Evolutionary conservation across 495 filamentous ascomycete species (phyloP).

Genomic region (Aspergillus nidulans): DNA sequence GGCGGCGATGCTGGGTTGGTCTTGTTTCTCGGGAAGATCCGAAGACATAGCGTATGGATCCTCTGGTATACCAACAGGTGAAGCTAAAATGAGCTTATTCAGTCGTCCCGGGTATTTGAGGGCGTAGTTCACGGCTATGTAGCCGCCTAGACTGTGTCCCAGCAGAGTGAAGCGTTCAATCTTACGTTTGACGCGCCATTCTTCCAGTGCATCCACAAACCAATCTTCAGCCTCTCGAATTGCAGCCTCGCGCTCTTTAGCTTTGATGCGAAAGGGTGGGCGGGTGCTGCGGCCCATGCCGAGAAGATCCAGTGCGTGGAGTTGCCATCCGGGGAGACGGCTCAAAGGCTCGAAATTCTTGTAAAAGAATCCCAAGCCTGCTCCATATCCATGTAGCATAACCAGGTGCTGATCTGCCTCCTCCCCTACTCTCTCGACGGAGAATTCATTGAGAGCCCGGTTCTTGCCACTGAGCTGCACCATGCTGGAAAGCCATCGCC

Average conservation of each 20-base stretch:
- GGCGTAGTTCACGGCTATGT: slow-evolving; percentile 89
- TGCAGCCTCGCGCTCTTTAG: slow-evolving; percentile 75
- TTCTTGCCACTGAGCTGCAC: slow-evolving; percentile 80
- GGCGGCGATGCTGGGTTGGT: slow-evolving; percentile 54
- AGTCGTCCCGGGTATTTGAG: slow-evolving; percentile 91
- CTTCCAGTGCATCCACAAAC: slow-evolving; percentile 95
- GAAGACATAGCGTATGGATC: slow-evolving; percentile 86
- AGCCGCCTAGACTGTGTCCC: slow-evolving; percentile 90
- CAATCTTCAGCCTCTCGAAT: slow-evolving; percentile 89
- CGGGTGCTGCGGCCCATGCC: slow-evolving; percentile 90
- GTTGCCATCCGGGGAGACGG: slow-evolving; percentile 73
- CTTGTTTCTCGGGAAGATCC: slow-evolving; percentile 75
- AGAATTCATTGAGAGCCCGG: slow-evolving; percentile 88
- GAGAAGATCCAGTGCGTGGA: slow-evolving; percentile 87
- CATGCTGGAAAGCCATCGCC: slow-evolving; percentile 80
- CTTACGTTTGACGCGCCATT: slow-evolving; percentile 84
- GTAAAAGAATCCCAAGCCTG: slow-evolving; percentile 95
- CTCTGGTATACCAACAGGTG: slow-evolving; percentile 90
- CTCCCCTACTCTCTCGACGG: slow-evolving; percentile 78
- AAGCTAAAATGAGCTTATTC: slow-evolving; percentile 93
- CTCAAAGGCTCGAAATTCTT: slow-evolving; percentile 90
- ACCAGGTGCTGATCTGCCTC: slow-evolving; percentile 78
- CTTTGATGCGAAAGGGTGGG: slow-evolving; percentile 75
- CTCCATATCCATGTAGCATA: slow-evolving; percentile 96
- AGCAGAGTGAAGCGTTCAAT: slow-evolving; percentile 91